phyloP scores from a whole-genome alignment of 768 basidiomycete species.

The Cantharellus anzutake region DNA sequence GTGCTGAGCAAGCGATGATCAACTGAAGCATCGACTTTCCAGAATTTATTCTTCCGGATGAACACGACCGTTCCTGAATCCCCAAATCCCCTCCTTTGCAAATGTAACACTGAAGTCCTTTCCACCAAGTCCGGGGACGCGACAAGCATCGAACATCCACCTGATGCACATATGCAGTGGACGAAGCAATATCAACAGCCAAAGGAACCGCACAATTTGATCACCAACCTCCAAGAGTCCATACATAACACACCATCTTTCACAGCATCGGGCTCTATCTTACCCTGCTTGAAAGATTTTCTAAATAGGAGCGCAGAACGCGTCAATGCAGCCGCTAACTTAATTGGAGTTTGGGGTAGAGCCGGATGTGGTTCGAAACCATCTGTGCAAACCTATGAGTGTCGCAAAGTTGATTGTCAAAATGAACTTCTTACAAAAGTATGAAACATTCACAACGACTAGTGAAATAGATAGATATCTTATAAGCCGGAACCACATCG shows the following conservation, averaged over 20 bases:
- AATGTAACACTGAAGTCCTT: conserved; percentile 62
- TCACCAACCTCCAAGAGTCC: conserved; percentile 59
- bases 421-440: conserved; percentile 46
- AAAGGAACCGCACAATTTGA: neutral
- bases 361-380: conserved; percentile 53
- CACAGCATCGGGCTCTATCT: conserved; percentile 41
- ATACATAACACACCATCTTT: conserved; percentile 62
- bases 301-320: conserved; percentile 60
- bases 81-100: conserved; percentile 30
- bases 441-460: conserved; percentile 82
- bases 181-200: conserved; percentile 1
- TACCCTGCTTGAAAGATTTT: conserved; percentile 43
- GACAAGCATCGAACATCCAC: conserved; percentile 88
- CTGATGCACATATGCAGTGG: conserved; percentile 18
- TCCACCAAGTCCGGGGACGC: conserved; percentile 53
- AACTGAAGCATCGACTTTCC: conserved; percentile 50
- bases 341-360: conserved; percentile 34
- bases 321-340: conserved; percentile 52
- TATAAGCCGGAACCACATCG: neutral
- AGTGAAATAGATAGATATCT: conserved; percentile 12
- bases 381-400: conserved; percentile 24
- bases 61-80: conserved; percentile 67
- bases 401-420: neutral
- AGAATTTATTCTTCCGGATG: conserved; percentile 67
- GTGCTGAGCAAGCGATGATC: conserved; percentile 42